Percentiles rank a stretch among this genome's conserved stretches.
phyloP scores from a whole-genome alignment of 2,329 filamentous ascomycete species.

The Setomelanomma holmii region DNA sequence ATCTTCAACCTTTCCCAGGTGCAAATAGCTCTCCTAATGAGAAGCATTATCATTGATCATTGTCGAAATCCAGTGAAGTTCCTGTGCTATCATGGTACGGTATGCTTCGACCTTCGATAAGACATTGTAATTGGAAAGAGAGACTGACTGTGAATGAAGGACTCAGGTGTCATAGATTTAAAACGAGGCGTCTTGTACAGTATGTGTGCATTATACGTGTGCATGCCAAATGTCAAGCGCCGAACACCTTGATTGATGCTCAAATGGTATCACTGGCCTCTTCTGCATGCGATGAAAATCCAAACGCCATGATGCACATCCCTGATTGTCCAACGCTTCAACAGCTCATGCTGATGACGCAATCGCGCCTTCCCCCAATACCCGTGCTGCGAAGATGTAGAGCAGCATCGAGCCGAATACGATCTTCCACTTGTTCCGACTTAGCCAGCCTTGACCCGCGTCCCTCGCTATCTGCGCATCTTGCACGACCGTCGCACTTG shows the following conservation, averaged over 20 bases:
- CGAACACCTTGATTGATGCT: background rate
- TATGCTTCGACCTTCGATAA: no score
- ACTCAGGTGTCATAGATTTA: no score
- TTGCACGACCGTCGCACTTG: slow-evolving; percentile 73
- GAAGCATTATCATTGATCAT: no score
- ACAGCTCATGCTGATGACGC: slow-evolving; percentile 2
- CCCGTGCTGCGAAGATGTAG: slow-evolving; percentile 81
- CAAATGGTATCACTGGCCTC: background rate
- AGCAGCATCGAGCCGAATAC: slow-evolving; percentile 74
- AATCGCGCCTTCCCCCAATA: slow-evolving; percentile 64
- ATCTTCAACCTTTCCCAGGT: no score
- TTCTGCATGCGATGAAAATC: background rate
- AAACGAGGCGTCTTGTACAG: no score
- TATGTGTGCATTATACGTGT: background rate
- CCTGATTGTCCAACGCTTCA: background rate
- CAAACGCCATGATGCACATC: slow-evolving; percentile 1
- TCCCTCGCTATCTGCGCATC: slow-evolving; percentile 76
- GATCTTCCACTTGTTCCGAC: slow-evolving; percentile 79
- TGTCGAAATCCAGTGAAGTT: no score
- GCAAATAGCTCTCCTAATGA: no score
- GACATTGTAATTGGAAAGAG: background rate
- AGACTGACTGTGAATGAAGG: no score
- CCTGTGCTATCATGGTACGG: no score
- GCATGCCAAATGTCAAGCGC: background rate
- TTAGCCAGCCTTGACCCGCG: slow-evolving; percentile 82